phyloP scores from a whole-genome alignment of 805 yeast species.

The Helenozyma baotianmanensis region DNA sequence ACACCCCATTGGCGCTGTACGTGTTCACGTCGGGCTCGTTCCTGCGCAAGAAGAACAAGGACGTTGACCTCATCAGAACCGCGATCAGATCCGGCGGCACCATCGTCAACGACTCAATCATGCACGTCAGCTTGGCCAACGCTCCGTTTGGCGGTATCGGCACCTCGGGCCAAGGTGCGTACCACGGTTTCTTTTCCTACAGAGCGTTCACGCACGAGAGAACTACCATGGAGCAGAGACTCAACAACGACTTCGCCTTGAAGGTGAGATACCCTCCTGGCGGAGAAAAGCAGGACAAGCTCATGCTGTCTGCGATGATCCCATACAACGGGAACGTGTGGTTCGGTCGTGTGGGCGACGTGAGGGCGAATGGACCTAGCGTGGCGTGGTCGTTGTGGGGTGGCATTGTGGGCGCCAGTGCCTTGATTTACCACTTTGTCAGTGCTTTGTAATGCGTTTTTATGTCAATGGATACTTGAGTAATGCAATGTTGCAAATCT shows the following conservation, averaged over 20 bases:
- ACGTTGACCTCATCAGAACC: constrained; percentile 38
- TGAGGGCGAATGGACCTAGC: constrained; percentile 30
- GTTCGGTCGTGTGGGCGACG: constrained; percentile 37
- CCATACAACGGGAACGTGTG: constrained; percentile 31
- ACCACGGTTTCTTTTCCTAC: constrained; percentile 69
- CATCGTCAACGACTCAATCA: constrained; percentile 62
- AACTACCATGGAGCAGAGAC: constrained; percentile 59
- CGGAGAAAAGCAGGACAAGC: constrained; percentile 27
- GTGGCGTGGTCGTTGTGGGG: constrained; percentile 28
- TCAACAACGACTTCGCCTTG: constrained; percentile 56
- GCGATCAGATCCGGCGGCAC: constrained; percentile 69
- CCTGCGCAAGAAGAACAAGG: constrained; percentile 42
- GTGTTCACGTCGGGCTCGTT: constrained; percentile 50
- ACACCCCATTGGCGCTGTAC: constrained; percentile 80
- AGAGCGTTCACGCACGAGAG: constrained; percentile 72
- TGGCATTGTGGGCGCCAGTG: constrained; percentile 26
- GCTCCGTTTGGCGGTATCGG: constrained; percentile 95
- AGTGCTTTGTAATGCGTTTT: constrained; percentile 3
- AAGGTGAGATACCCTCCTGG: constrained; percentile 68
- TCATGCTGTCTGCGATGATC: constrained; percentile 24
- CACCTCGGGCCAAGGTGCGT: constrained; percentile 72
- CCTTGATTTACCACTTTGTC: constrained; percentile 18
- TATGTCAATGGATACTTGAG: too few relatives aligned
- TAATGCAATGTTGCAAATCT: too few relatives aligned
- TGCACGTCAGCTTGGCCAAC: constrained; percentile 62